phyloP scores from a whole-genome alignment of 75 land plant genomes.

The Larix kaempferi region DNA sequence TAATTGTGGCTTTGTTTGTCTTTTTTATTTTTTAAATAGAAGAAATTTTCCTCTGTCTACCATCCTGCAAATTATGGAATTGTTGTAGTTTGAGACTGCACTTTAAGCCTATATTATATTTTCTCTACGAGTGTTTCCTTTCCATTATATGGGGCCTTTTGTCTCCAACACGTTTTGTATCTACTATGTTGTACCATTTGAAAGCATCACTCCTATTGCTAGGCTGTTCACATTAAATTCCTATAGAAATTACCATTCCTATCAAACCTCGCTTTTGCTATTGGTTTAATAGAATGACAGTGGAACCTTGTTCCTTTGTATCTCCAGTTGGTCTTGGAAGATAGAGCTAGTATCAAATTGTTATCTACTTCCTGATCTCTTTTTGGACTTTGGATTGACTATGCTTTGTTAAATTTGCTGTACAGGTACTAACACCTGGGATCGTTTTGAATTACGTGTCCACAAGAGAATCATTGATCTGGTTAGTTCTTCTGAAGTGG shows the following conservation, averaged over 20 bases:
- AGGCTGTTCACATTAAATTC: background rate
- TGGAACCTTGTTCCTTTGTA: background rate
- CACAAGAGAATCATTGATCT: conserved; percentile 91
- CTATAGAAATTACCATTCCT: background rate
- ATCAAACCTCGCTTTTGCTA: background rate
- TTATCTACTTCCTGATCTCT: background rate
- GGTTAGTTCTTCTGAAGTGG: conserved; percentile 79
- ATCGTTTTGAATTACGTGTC: conserved; percentile 80
- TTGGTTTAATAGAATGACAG: background rate
- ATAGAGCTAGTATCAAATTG: background rate
- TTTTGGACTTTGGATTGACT: background rate
- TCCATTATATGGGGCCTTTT: background rate
- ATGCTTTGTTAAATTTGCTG: background rate
- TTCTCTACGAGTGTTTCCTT: background rate
- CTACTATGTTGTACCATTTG: background rate
- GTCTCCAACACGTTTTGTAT: background rate
- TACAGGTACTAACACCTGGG: conserved; percentile 89
- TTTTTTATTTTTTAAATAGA: background rate
- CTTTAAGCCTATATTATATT: background rate
- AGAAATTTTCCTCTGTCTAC: background rate
- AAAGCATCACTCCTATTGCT: background rate
- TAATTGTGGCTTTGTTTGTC: background rate
- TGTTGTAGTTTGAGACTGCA: background rate
- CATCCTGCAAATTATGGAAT: background rate
- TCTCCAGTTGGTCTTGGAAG: background rate